These are phyloP conservation scores for Papiliotrema flavescens DNA, from an alignment of 1,284 basidiomycete species.

Conservation along the genomic window DNA sequence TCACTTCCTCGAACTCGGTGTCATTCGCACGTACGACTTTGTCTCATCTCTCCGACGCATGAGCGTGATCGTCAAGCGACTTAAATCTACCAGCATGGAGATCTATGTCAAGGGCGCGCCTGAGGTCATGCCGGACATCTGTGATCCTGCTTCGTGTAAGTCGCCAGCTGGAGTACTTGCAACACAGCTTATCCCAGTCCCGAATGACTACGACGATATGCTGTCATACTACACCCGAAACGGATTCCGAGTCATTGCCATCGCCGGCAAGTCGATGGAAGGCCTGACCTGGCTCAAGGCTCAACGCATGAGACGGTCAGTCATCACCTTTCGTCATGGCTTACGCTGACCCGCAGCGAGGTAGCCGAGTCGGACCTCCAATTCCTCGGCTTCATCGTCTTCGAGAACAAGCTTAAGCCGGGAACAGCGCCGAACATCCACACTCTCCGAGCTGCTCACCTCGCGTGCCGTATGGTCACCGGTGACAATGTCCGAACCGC, in stretches of 20 bases:
- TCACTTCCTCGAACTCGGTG: constrained; percentile 92
- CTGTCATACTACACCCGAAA: constrained; percentile 96
- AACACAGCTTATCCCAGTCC: constrained; percentile 58
- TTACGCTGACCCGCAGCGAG: constrained; percentile 57
- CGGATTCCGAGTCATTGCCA: constrained; percentile 96
- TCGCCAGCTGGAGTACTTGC: constrained; percentile 8
- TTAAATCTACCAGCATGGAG: constrained; percentile 94
- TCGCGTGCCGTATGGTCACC: constrained; percentile 96
- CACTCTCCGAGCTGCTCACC: constrained; percentile 79
- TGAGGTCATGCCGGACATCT: constrained; percentile 95
- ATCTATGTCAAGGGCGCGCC: constrained; percentile 98
- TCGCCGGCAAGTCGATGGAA: constrained; percentile 93
- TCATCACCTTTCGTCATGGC: background rate
- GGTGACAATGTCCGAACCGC: constrained; percentile 97
- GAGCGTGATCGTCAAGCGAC: constrained; percentile 95
- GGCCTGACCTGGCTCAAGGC: constrained; percentile 96
- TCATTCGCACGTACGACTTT: constrained; percentile 95
- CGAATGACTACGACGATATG: constrained; percentile 93
- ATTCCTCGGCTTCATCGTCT: constrained; percentile 95
- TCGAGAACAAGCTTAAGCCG: constrained; percentile 97
- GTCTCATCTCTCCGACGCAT: constrained; percentile 88
- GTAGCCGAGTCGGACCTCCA: constrained; percentile 87
- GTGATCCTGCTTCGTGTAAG: constrained; percentile 80
- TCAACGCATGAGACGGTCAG: constrained; percentile 87
- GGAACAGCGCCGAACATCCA: constrained; percentile 90